Evolutionary conservation across 2,329 filamentous ascomycete genomes (phyloP).

Genomic region (Aureobasidium vineae): DNA sequence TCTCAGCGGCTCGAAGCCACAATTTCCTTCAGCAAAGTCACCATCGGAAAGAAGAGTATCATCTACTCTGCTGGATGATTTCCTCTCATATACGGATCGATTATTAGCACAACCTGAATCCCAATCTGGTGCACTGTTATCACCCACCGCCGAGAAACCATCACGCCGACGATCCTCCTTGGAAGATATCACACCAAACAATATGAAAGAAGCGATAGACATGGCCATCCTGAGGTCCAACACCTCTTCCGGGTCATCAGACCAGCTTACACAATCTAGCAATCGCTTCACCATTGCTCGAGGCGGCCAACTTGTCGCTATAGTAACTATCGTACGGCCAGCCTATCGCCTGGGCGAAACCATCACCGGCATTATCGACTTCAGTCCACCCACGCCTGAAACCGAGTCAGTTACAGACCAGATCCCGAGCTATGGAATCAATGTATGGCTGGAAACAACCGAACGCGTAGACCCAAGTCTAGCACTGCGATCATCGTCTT

Average conservation of each 20-base stretch:
- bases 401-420: background rate
- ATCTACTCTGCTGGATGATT: conserved; percentile 56
- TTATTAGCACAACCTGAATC: conserved; percentile 62
- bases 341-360: conserved; percentile 87
- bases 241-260: conserved; percentile 49
- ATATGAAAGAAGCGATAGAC: conserved; percentile 81
- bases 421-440: conserved; percentile 80
- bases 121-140: conserved; percentile 62
- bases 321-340: conserved; percentile 83
- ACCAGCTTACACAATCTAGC: conserved; percentile 58
- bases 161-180: conserved; percentile 47
- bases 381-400: conserved; percentile 49
- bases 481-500: conserved; percentile 79
- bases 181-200: conserved; percentile 48
- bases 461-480: conserved; percentile 79
- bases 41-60: conserved; percentile 42
- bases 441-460: conserved; percentile 78
- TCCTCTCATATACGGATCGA: conserved; percentile 73
- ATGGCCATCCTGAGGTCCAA: conserved; percentile 78
- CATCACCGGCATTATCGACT: conserved; percentile 80
- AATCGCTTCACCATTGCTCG: conserved; percentile 95
- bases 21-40: conserved; percentile 29
- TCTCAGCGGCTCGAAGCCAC: conserved; percentile 26
- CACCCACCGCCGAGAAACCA: conserved; percentile 57
- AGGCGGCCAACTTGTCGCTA: conserved; percentile 85